These are phyloP conservation scores for Exophiala aquamarina DNA, from an alignment of 2,329 filamentous ascomycete genomes.

Conservation along the genomic window DNA sequence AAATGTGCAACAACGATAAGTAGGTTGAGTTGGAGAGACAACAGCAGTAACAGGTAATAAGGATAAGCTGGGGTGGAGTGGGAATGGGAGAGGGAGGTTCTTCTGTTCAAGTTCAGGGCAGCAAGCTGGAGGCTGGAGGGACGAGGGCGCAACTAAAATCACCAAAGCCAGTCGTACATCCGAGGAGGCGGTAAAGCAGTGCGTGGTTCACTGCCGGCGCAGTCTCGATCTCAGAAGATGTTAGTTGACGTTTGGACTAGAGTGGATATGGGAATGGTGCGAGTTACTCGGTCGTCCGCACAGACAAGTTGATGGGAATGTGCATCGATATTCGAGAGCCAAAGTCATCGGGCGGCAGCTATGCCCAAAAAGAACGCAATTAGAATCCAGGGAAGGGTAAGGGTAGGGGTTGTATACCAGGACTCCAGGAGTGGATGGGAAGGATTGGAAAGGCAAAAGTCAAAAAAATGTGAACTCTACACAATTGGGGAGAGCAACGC, in stretches of 20 bases:
- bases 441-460: background rate
- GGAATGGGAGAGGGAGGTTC: background rate
- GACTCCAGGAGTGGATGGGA: too few species aligned
- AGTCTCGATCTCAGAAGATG: too few species aligned
- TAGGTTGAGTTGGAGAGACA: background rate
- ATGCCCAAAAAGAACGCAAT: conserved; percentile 5
- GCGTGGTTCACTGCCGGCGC: too few species aligned
- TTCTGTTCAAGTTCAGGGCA: background rate
- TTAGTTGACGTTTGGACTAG: too few species aligned
- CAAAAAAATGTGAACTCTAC: too few species aligned
- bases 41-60: background rate
- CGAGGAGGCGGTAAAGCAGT: background rate
- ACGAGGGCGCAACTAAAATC: background rate
- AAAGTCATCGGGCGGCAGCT: conserved; percentile 21
- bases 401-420: background rate
- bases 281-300: too few species aligned
- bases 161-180: background rate
- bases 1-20: too few species aligned
- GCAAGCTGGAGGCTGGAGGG: background rate
- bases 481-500: too few species aligned
- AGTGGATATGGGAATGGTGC: too few species aligned
- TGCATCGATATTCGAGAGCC: too few species aligned
- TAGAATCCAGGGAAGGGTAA: too few species aligned
- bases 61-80: background rate
- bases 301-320: too few species aligned